A percentile compares a stretch with the other conserved stretches of the same genome.
Evolutionary conservation across 140 eudicot species (phyloP).

Genomic region (Cichorium intybus): DNA sequence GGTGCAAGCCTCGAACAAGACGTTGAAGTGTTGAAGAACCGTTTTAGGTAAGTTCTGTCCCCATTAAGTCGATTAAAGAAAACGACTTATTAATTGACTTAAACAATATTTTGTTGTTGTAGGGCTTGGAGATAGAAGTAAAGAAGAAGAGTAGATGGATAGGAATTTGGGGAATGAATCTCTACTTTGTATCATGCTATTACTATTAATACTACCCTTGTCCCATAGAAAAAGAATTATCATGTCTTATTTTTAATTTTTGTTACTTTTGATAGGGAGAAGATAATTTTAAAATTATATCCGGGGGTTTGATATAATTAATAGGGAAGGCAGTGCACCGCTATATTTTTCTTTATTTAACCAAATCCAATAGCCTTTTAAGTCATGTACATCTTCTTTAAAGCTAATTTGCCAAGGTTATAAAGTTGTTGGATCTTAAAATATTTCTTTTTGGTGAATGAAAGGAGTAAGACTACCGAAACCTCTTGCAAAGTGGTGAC

Average conservation of each 20-base stretch:
- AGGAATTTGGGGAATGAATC: slow-evolving; percentile 23
- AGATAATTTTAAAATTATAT: slow-evolving; percentile 30
- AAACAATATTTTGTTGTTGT: too few relatives aligned
- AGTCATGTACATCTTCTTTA: too few relatives aligned
- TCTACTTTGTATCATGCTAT: slow-evolving; percentile 51
- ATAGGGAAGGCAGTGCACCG: too few relatives aligned
- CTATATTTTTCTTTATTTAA: slow-evolving; percentile 6
- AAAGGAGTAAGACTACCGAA: not conserved
- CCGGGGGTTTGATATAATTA: slow-evolving; percentile 26
- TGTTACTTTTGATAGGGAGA: slow-evolving; percentile 33
- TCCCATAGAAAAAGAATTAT: slow-evolving; percentile 36
- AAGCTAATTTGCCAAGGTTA: not conserved
- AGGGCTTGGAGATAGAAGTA: slow-evolving; percentile 34
- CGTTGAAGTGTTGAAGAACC: too few relatives aligned
- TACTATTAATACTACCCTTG: slow-evolving; percentile 9
- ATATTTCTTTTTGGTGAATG: not conserved
- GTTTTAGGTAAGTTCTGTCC: slow-evolving; percentile 32
- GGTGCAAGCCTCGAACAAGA: slow-evolving; percentile 78
- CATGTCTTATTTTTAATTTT: slow-evolving; percentile 23
- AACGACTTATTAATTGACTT: too few relatives aligned
- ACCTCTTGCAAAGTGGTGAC: not conserved
- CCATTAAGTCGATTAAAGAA: not conserved
- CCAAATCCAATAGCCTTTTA: too few relatives aligned
- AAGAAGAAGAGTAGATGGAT: slow-evolving; percentile 36
- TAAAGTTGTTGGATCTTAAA: not conserved